phyloP scores from a whole-genome alignment of 495 filamentous ascomycete genomes.

The Neurospora hispaniola region DNA sequence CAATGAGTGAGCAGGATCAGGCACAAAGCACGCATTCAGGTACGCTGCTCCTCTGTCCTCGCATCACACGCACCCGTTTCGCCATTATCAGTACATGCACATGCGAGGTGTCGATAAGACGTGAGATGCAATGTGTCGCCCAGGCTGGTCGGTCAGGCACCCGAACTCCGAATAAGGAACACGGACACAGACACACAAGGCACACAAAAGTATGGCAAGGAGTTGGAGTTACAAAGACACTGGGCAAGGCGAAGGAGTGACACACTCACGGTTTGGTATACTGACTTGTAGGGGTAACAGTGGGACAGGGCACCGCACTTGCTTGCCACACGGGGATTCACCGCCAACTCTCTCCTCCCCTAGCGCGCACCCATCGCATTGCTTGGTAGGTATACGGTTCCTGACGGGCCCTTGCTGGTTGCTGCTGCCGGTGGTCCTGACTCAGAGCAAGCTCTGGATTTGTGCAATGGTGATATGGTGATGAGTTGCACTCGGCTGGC shows the following conservation, averaged over 20 bases:
- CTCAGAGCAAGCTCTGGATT: neutral
- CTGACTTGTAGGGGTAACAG: neutral
- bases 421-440: neutral
- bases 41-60: neutral
- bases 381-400: neutral
- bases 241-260: neutral
- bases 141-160: neutral
- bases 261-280: no score
- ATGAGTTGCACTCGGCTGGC: neutral
- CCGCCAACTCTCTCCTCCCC: neutral
- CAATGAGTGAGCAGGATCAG: neutral
- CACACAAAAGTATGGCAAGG: neutral
- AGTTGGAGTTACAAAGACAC: neutral
- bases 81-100: neutral
- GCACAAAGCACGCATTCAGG: slow-evolving; percentile 2
- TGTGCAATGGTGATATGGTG: neutral
- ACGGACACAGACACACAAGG: neutral
- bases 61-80: neutral
- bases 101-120: neutral
- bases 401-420: neutral
- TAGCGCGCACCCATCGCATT: neutral
- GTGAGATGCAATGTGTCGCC: neutral
- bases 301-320: neutral
- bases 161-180: neutral
- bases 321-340: neutral